phyloP scores from a whole-genome alignment of 2,329 filamentous ascomycete genomes.

The Trichoderma aggressivum region DNA sequence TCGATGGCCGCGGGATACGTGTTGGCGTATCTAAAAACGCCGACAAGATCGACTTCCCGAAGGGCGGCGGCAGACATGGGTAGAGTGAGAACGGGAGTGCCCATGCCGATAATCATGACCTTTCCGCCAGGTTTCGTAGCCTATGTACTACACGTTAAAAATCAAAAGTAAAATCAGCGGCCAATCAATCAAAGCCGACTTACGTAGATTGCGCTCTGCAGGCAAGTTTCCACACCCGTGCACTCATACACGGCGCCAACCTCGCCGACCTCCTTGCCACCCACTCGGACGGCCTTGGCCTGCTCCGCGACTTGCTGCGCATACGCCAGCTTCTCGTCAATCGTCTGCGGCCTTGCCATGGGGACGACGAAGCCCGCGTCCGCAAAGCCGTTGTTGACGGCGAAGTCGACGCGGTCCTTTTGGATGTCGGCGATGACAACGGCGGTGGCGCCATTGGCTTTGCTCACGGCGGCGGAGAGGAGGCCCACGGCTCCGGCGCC shows the following conservation, averaged over 20 bases:
- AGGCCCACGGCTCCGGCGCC: slow-evolving; percentile 61
- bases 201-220: slow-evolving; percentile 71
- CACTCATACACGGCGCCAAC: slow-evolving; percentile 71
- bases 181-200: neutral
- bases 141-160: slow-evolving; percentile 29
- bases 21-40: slow-evolving; percentile 72
- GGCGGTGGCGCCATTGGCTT: slow-evolving; percentile 40
- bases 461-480: slow-evolving; percentile 56
- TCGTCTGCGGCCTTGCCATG: slow-evolving; percentile 44
- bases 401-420: slow-evolving; percentile 56
- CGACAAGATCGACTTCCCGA: slow-evolving; percentile 67
- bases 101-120: slow-evolving; percentile 70
- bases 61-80: slow-evolving; percentile 66
- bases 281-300: slow-evolving; percentile 37
- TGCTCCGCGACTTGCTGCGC: slow-evolving; percentile 48
- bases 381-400: slow-evolving; percentile 53
- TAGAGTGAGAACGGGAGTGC: slow-evolving; percentile 65
- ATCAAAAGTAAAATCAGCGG: neutral
- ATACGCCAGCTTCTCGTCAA: slow-evolving; percentile 52
- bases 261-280: slow-evolving; percentile 53
- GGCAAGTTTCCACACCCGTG: slow-evolving; percentile 72
- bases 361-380: slow-evolving; percentile 51
- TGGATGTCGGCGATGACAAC: slow-evolving; percentile 57
- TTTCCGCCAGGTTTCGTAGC: slow-evolving; percentile 64
- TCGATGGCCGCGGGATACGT: slow-evolving; percentile 60